Base-by-base conservation (phyloP, 2,329 filamentous ascomycete genomes). In the Paracorniculantispora psalliotae region DNA sequence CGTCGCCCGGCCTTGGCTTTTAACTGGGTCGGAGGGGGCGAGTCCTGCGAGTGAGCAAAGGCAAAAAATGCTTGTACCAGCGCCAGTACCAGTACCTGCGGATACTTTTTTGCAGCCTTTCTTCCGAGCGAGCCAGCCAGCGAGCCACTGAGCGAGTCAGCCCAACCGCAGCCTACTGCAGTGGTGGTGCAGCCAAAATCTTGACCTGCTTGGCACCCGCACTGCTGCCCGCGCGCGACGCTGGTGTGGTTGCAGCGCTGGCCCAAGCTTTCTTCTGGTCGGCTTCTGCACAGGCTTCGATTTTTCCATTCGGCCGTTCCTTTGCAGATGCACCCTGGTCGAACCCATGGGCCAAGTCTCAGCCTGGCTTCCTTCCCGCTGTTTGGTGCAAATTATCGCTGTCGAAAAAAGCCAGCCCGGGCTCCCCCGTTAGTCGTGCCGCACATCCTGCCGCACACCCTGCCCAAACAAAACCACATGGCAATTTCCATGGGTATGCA, bases 261-360 rank as follows among this genome's bases (percentile, higher is more conserved):
- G 55, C 33, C 55, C 35, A 28, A 51, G 47, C 55, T 58, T 43
- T 12, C 55, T 58, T 51, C 55, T 37, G 21, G 23, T 33, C 13
- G 35, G 46, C 55, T 58, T 58, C 55, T 47, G 52, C 52, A 25
- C 23, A 55, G 30, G 52, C 52, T 47, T 55, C 50, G 25, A 53
- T 53, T 53, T 25, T 46, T 26, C 43, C 12, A 50, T 23, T 35
- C 19, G 47, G 19, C 26, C 26, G n/a, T n/a, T n/a, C n/a, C n/a
- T n/a, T n/a, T n/a, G n/a, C n/a, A 33, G n/a, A 37, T 9, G 10
- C 4, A 37, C 33, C n/a, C 33, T 37, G 6, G 33, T 37, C 33
- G 17, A 37, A 33, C n/a, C n/a, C n/a, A n/a, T n/a, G n/a, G n/a
- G n/a, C n/a, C n/a, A n/a, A n/a, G n/a, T n/a, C n/a, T n/a, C n/a